Evolutionary conservation across 140 eudicot genomes (phyloP).

Genomic region (Oenanthe javanica): DNA sequence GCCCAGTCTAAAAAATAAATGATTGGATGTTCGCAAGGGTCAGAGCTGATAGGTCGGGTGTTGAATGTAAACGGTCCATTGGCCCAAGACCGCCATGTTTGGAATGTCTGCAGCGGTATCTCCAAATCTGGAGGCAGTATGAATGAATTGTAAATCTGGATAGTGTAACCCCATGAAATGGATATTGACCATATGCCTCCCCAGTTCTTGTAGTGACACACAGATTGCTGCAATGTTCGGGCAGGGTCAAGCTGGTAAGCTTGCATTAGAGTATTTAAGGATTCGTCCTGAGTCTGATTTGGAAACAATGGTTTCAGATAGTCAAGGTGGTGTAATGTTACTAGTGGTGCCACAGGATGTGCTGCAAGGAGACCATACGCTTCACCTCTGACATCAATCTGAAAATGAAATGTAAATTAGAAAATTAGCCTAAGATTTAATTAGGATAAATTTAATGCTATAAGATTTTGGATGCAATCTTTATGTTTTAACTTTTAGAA

Average conservation of each 20-base stretch:
- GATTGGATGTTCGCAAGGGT: conserved; percentile 57
- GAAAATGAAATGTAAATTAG: conserved; percentile 12
- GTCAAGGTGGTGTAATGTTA: conserved; percentile 94
- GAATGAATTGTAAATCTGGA: conserved; percentile 56
- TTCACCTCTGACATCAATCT: conserved; percentile 75
- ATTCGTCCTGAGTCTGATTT: conserved; percentile 36
- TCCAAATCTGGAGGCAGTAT: conserved; percentile 49
- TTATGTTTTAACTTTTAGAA: background rate
- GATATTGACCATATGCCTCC: conserved; percentile 73
- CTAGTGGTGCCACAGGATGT: conserved; percentile 73
- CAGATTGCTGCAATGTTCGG: conserved; percentile 59
- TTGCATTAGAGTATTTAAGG: conserved; percentile 41
- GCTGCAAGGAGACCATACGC: conserved; percentile 83
- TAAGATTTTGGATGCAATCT: background rate
- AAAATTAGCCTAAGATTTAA: background rate
- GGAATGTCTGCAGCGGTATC: conserved; percentile 66
- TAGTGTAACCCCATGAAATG: conserved; percentile 86
- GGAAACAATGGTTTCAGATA: conserved; percentile 56
- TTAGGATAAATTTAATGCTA: background rate
- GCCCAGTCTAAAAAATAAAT: conserved; percentile 41
- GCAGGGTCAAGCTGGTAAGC: conserved; percentile 60
- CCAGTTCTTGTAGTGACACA: conserved; percentile 54
- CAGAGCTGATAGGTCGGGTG: conserved; percentile 48
- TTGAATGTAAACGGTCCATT: conserved; percentile 82
- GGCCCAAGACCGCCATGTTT: conserved; percentile 65